phyloP scores from a whole-genome alignment of 768 basidiomycete species.

The Boletus sp. region DNA sequence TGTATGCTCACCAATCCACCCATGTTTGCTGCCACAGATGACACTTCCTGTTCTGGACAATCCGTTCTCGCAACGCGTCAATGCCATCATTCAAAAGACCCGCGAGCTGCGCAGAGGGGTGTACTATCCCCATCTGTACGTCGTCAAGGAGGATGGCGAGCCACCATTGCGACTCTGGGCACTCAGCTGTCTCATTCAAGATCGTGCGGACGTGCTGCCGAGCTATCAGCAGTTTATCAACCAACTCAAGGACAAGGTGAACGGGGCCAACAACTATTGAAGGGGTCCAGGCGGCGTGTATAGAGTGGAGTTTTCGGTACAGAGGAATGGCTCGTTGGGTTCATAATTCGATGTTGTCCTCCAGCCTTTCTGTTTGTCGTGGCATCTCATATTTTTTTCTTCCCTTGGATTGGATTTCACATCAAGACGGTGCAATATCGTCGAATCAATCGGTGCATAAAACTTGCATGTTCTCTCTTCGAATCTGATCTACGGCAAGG shows the following conservation, averaged over 20 bases:
- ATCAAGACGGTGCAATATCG: background rate
- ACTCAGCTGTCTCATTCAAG: constrained; percentile 89
- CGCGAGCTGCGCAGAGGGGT: constrained; percentile 91
- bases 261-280: constrained; percentile 35
- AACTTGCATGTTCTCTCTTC: no score
- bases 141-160: constrained; percentile 98
- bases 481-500: no score
- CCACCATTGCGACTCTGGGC: constrained; percentile 95
- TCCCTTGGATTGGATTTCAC: background rate
- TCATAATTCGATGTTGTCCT: constrained; percentile 1
- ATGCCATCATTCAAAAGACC: constrained; percentile 90
- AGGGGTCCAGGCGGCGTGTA: background rate
- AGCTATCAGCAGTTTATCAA: constrained; percentile 96
- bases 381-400: background rate
- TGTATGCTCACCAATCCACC: background rate
- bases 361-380: background rate
- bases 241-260: constrained; percentile 82
- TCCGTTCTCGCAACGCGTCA: constrained; percentile 92
- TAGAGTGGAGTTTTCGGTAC: background rate
- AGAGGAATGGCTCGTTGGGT: background rate
- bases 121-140: constrained; percentile 91
- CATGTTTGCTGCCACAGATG: constrained; percentile 44
- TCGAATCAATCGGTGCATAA: background rate
- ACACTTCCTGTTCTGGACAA: constrained; percentile 92
- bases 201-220: constrained; percentile 90